Evolutionary conservation across 2,329 filamentous ascomycete species (phyloP), one percentile per base, ranked within the genome.

Genomic region (Coniochaeta sp.): DNA sequence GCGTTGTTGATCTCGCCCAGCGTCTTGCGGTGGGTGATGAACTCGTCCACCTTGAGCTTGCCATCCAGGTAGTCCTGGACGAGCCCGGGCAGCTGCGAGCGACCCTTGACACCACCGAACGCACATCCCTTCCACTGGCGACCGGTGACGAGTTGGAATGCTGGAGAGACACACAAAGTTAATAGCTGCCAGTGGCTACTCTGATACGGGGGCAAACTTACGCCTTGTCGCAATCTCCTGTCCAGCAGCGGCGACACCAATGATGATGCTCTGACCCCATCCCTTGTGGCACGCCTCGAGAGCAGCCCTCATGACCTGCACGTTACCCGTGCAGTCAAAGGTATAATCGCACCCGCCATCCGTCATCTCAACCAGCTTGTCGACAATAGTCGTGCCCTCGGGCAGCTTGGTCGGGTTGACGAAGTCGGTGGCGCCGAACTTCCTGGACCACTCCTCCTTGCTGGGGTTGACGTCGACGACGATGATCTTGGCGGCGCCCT

Each of bases 221-320:
- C 90, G 91, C 70, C 92, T 81, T 50, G 92, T 97, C 58, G 86
- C 79, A 61, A 97, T 97, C 76, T 97, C 92, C 74, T 96, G 91
- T 50, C 92, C 92, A 53, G 92, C 92, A 60, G 92, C 92, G 55
- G 92, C 92, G 58, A 99, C 94, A 71, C 94, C 94, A 64, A 99
- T 99, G 70, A 99, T 83, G 71, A 99, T 96, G 67, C 88, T 95
- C 79, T 96, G 83, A 64, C 94, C 94, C 94, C 94, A 99, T 48
- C 94, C 94, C 83, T 99, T 99, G 79, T 99, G 94, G 78, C 91
- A 97, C 48, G 94, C 91, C 77, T 99, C 92, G 55, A 99, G 83
- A 35, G 94, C 94, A 50, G 89, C 87, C 57, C 94, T 82, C 94
- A 96, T 99, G 52, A 99, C 94, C 61, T 85, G 82, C 50, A 97